phyloP scores from a whole-genome alignment of 768 basidiomycete species.

The Pisolithus sp. region DNA sequence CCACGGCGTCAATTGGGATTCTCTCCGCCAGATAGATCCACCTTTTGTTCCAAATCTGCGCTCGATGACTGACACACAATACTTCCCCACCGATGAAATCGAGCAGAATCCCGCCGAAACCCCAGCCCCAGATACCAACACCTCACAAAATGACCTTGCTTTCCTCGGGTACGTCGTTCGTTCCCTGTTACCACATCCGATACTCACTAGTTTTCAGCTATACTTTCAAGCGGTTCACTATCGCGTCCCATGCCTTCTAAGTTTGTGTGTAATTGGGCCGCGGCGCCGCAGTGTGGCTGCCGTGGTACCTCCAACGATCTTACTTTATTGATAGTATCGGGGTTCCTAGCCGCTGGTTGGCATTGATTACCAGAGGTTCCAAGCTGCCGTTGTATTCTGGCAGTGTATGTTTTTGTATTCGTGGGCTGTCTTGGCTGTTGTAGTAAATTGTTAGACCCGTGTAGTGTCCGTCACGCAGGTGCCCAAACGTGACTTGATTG shows the following conservation, averaged over 20 bases:
- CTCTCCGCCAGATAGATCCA: constrained; percentile 82
- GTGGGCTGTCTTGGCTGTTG: too few relatives aligned
- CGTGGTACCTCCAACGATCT: neutral
- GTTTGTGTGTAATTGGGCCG: neutral
- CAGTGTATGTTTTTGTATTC: neutral
- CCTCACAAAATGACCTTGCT: constrained; percentile 53
- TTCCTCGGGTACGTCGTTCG: constrained; percentile 49
- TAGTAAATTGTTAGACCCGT: too few relatives aligned
- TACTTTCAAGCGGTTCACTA: constrained; percentile 72
- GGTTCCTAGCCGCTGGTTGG: neutral
- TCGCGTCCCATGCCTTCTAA: constrained; percentile 53
- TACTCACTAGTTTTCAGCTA: constrained; percentile 40
- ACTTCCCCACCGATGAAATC: constrained; percentile 93
- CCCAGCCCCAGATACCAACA: constrained; percentile 30
- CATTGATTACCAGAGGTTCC: neutral
- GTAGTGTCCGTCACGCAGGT: too few relatives aligned
- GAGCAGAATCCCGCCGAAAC: constrained; percentile 61
- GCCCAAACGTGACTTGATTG: too few relatives aligned
- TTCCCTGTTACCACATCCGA: neutral
- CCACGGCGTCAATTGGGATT: constrained; percentile 91
- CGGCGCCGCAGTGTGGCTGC: too few relatives aligned
- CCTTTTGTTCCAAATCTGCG: constrained; percentile 95
- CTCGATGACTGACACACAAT: constrained; percentile 94
- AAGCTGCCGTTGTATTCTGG: neutral
- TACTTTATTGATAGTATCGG: neutral